These are phyloP conservation scores for Fonsecaea pugnacius DNA, from an alignment of 2,329 filamentous ascomycete genomes.

Conservation along the genomic window DNA sequence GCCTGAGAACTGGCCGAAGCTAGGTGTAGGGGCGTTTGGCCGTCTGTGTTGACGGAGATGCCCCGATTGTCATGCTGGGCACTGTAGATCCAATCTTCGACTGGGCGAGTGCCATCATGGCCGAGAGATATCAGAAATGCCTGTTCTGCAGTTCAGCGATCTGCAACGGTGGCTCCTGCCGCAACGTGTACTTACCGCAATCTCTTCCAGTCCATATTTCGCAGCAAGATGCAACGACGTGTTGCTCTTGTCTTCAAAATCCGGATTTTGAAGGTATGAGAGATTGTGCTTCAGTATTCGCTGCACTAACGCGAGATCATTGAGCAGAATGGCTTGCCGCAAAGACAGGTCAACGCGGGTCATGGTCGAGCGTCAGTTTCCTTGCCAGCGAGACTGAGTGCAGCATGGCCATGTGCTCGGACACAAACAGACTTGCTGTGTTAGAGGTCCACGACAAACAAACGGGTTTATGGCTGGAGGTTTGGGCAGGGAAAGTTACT, in stretches of 20 bases:
- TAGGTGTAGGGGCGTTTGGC: conserved; percentile 81
- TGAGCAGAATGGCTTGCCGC: conserved; percentile 75
- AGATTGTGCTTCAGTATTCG: conserved; percentile 78
- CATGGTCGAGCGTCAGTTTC: conserved; percentile 14
- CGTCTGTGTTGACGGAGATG: conserved; percentile 76
- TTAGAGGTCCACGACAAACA: not conserved
- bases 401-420: conserved; percentile 6
- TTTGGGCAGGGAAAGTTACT: not conserved
- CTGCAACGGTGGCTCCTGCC: not conserved
- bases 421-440: not conserved
- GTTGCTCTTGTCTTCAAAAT: conserved; percentile 75
- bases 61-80: conserved; percentile 45
- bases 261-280: conserved; percentile 74
- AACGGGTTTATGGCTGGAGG: not conserved
- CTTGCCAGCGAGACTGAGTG: not conserved
- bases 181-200: conserved; percentile 55
- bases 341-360: conserved; percentile 30
- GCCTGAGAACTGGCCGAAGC: conserved; percentile 72
- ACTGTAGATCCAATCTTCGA: conserved; percentile 39
- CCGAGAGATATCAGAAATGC: conserved; percentile 71
- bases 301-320: conserved; percentile 72
- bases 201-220: conserved; percentile 69
- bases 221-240: conserved; percentile 83
- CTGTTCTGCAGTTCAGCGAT: conserved; percentile 39
- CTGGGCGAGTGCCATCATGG: conserved; percentile 63